Percentiles rank a stretch among this genome's conserved stretches.
Conservation (phyloP, 352 stramenopile species). For the Globisporangium spinosum region DNA sequence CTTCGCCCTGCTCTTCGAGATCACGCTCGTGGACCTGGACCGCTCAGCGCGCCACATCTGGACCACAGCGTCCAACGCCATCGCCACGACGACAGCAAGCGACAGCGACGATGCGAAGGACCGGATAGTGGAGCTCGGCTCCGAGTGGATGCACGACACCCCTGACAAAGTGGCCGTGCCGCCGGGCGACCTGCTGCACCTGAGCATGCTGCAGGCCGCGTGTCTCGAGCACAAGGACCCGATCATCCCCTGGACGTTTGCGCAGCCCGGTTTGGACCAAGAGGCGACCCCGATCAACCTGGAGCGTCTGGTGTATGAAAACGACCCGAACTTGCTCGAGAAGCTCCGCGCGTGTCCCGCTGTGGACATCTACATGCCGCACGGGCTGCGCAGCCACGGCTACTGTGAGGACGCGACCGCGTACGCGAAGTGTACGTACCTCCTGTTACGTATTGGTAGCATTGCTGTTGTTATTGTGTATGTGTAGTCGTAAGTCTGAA, state of each 20-base stretch:
- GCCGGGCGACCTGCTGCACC: constrained; percentile 33
- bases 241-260: constrained; percentile 45
- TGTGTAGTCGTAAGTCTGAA: background rate
- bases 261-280: constrained; percentile 11
- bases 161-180: constrained; percentile 15
- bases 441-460: background rate
- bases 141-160: background rate
- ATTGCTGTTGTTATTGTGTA: background rate
- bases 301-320: constrained; percentile 25
- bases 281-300: constrained; percentile 16
- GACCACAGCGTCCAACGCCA: no score
- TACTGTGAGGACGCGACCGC: constrained; percentile 66
- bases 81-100: no score
- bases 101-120: no score
- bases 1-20: constrained; percentile 10
- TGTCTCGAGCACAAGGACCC: constrained; percentile 39
- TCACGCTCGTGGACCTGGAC: background rate
- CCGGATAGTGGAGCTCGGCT: no score
- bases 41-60: no score
- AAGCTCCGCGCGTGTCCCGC: constrained; percentile 50
- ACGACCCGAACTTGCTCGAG: constrained; percentile 35
- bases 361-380: constrained; percentile 56
- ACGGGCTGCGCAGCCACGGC: no score
- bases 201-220: constrained; percentile 48
- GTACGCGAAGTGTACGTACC: constrained; percentile 58